These are phyloP conservation scores for Leucosporidium yakuticum DNA, from an alignment of 768 basidiomycete genomes.

Conservation along the genomic window DNA sequence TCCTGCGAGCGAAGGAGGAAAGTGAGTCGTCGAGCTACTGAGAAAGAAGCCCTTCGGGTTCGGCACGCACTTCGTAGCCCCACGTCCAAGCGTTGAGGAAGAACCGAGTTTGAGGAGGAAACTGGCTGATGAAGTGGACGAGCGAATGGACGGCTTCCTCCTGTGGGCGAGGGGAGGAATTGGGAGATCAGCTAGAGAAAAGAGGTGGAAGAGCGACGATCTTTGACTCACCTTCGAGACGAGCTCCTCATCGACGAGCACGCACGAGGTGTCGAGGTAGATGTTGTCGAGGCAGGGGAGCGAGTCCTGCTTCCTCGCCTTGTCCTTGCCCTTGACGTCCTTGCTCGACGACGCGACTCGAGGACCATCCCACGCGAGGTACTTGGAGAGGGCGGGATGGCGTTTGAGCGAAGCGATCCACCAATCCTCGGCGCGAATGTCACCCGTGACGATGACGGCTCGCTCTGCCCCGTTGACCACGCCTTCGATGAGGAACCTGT, in stretches of 20 bases:
- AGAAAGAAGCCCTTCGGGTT: too few relatives aligned
- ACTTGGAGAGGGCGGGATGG: slow-evolving; percentile 68
- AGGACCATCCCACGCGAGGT: slow-evolving; percentile 46
- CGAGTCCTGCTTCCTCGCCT: neutral
- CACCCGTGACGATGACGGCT: slow-evolving; percentile 83
- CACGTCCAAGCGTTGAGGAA: slow-evolving; percentile 93
- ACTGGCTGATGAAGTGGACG: slow-evolving; percentile 61
- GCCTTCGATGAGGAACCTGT: slow-evolving; percentile 55
- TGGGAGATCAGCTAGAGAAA: neutral
- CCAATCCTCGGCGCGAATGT: slow-evolving; percentile 80
- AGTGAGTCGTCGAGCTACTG: too few relatives aligned
- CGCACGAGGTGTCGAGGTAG: slow-evolving; percentile 72
- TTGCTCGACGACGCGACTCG: neutral
- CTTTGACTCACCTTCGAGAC: slow-evolving; percentile 55
- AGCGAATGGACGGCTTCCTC: slow-evolving; percentile 61
- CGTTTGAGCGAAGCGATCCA: slow-evolving; percentile 62
- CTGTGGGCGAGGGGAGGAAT: slow-evolving; percentile 45
- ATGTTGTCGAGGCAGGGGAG: slow-evolving; percentile 46
- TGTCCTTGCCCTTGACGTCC: neutral
- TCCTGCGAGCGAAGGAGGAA: slow-evolving; percentile 49
- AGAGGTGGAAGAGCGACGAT: too few relatives aligned
- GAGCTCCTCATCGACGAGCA: slow-evolving; percentile 52
- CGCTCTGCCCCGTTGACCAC: slow-evolving; percentile 64
- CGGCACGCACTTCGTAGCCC: slow-evolving; percentile 68
- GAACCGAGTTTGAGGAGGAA: slow-evolving; percentile 64